phyloP scores from a whole-genome alignment of 768 basidiomycete genomes.

The Amanita exitialis region DNA sequence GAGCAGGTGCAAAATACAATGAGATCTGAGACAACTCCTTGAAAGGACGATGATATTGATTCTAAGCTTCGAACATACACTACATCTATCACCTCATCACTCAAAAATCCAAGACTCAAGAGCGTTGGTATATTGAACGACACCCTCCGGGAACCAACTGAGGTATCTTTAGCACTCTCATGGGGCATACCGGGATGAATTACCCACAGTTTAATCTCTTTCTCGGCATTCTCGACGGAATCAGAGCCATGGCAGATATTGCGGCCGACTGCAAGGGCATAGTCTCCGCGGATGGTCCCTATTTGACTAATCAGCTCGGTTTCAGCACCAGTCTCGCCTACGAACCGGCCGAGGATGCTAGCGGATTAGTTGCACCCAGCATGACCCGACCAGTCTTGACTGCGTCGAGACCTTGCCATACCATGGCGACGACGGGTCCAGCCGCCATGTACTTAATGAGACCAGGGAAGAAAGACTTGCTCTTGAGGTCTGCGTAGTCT shows the following conservation, averaged over 20 bases:
- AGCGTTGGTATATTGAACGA: constrained; percentile 58
- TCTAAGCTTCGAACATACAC: neutral
- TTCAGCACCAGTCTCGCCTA: constrained; percentile 7
- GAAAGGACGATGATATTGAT: neutral
- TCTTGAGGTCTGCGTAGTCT: constrained; percentile 96
- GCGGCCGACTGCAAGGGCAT: constrained; percentile 86
- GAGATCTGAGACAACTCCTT: neutral
- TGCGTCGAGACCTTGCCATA: constrained; percentile 90
- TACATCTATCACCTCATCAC: constrained; percentile 23
- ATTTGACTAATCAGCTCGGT: constrained; percentile 5
- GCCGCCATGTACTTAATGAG: constrained; percentile 94
- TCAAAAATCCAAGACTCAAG: constrained; percentile 74
- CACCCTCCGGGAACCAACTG: constrained; percentile 91
- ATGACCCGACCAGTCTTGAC: constrained; percentile 94
- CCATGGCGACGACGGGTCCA: constrained; percentile 94
- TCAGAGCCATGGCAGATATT: constrained; percentile 93
- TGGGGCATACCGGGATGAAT: neutral
- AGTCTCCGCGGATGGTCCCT: constrained; percentile 97
- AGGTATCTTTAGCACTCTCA: neutral
- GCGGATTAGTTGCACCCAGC: constrained; percentile 96
- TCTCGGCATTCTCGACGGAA: constrained; percentile 81
- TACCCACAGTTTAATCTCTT: constrained; percentile 87
- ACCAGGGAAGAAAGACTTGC: constrained; percentile 93
- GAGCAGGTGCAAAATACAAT: constrained; percentile 2
- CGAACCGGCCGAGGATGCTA: constrained; percentile 77